Evolutionary conservation across 2,329 filamentous ascomycete genomes (phyloP).

Genomic region (Dryadomyces quercus-mongolicae): DNA sequence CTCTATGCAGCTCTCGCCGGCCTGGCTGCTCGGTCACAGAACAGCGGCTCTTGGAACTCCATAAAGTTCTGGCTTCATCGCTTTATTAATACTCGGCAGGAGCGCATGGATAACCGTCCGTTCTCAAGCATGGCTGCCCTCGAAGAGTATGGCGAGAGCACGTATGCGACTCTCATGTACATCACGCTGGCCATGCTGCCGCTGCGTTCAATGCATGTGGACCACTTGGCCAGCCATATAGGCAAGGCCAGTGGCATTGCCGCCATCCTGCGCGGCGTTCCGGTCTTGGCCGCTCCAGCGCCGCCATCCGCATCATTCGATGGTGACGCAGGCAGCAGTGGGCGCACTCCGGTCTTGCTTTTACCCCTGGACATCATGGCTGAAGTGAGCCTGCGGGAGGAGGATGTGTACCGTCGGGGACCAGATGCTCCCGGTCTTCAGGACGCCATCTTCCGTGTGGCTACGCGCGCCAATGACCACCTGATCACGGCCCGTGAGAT

Average conservation of each 20-base stretch:
- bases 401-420: constrained; percentile 76
- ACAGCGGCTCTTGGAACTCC: constrained; percentile 25
- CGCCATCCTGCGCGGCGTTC: constrained; percentile 75
- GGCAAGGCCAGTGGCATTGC: constrained; percentile 88
- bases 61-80: constrained; percentile 65
- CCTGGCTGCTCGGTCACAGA: constrained; percentile 33
- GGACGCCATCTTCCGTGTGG: constrained; percentile 84
- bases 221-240: constrained; percentile 89
- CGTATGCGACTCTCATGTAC: constrained; percentile 88
- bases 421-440: constrained; percentile 67
- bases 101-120: constrained; percentile 71
- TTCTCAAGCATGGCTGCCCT: constrained; percentile 61
- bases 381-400: constrained; percentile 66
- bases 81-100: constrained; percentile 69
- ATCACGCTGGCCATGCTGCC: constrained; percentile 70
- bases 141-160: constrained; percentile 87
- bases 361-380: constrained; percentile 87
- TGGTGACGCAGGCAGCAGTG: constrained; percentile 23
- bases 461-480: constrained; percentile 90
- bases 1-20: constrained; percentile 60
- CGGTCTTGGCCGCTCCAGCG: constrained; percentile 71
- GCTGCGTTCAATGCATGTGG: constrained; percentile 69
- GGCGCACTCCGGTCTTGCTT: constrained; percentile 45
- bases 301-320: constrained; percentile 29
- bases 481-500: constrained; percentile 89